Evolutionary conservation across 176 grass and related monocot species (phyloP).

Genomic region (Ampelocalamus luodianensis): DNA sequence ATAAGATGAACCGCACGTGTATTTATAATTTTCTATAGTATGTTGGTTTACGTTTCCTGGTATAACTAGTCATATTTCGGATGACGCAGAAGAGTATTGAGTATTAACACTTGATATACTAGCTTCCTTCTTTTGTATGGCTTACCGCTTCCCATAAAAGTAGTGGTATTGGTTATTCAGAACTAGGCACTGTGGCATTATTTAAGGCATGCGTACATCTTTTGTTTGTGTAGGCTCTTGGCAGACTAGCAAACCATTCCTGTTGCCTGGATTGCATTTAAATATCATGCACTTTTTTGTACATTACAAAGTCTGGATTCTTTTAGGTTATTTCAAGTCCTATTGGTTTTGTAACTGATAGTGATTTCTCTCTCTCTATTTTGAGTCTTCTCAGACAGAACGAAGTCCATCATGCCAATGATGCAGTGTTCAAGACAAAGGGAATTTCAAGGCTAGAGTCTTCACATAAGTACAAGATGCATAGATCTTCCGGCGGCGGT

Average conservation of each 20-base stretch:
- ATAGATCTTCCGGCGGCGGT: constrained; percentile 34
- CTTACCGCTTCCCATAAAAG: neutral
- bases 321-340: constrained; percentile 18
- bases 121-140: constrained; percentile 14
- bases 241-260: neutral
- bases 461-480: constrained; percentile 21
- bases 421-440: neutral
- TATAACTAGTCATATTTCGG: constrained; percentile 6
- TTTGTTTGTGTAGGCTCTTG: constrained; percentile 20
- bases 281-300: constrained; percentile 21
- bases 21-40: constrained; percentile 3
- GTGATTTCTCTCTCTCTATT: constrained; percentile 6
- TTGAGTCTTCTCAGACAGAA: constrained; percentile 12
- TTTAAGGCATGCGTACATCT: constrained; percentile 8
- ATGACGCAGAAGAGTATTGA: neutral
- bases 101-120: constrained; percentile 9
- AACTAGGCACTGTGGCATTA: neutral
- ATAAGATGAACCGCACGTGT: neutral
- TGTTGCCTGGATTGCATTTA: neutral
- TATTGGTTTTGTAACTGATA: constrained; percentile 26
- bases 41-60: neutral
- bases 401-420: neutral
- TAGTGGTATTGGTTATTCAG: neutral
- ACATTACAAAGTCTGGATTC: neutral
- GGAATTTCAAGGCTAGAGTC: neutral